Evolutionary conservation across 2,329 filamentous ascomycete genomes (phyloP).

Genomic region (Aspergillus pseudonomiae): DNA sequence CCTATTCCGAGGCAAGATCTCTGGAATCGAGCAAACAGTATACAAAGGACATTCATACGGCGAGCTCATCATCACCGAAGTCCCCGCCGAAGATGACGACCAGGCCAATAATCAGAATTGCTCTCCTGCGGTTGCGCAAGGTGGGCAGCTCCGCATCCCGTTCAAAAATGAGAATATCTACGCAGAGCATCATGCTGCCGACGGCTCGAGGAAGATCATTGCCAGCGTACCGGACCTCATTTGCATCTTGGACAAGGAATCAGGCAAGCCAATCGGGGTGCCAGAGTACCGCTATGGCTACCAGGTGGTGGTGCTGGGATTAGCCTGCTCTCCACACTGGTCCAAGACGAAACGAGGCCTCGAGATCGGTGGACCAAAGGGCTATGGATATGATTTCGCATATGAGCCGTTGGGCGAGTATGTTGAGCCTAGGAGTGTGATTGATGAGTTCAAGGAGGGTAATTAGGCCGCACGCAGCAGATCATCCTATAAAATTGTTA

Average conservation of each 20-base stretch:
- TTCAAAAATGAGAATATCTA: conserved; percentile 36
- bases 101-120: conserved; percentile 10
- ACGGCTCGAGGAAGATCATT: conserved; percentile 39
- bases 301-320: conserved; percentile 53
- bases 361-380: conserved; percentile 43
- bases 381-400: conserved; percentile 25
- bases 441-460: conserved; percentile 21
- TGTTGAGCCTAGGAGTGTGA: conserved; percentile 26
- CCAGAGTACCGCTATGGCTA: conserved; percentile 61
- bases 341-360: conserved; percentile 42
- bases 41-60: conserved; percentile 37
- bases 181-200: conserved; percentile 20
- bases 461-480: too few species aligned
- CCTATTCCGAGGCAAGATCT: conserved; percentile 27
- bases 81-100: conserved; percentile 36
- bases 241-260: conserved; percentile 58
- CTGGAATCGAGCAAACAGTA: conserved; percentile 21
- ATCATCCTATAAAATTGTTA: too few species aligned
- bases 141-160: conserved; percentile 20
- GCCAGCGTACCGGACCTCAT: conserved; percentile 62
- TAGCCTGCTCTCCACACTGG: conserved; percentile 56
- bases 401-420: conserved; percentile 27
- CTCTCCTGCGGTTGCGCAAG: conserved; percentile 5
- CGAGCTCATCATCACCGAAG: conserved; percentile 29
- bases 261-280: conserved; percentile 59